Percentiles rank a stretch among this genome's conserved stretches.
phyloP scores from a whole-genome alignment of 345 rosid genomes.

The Tarenaya hassleriana region DNA sequence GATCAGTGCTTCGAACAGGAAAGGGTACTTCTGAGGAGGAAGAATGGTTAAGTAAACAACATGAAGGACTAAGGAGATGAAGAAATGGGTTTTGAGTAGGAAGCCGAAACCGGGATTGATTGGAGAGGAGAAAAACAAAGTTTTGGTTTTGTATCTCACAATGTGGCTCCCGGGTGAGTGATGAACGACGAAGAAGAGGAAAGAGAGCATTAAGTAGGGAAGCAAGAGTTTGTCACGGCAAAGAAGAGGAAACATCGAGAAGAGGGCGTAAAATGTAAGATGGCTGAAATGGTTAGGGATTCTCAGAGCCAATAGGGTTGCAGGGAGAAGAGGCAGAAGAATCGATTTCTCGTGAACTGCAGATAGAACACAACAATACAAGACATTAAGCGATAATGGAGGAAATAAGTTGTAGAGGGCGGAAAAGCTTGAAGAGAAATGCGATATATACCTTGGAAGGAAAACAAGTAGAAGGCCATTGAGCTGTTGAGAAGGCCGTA shows the following conservation, averaged over 20 bases:
- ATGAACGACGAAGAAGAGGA: slow-evolving; percentile 47
- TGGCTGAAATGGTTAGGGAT: slow-evolving; percentile 43
- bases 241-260: slow-evolving; percentile 94
- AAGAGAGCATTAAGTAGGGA: slow-evolving; percentile 49
- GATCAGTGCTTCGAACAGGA: slow-evolving; percentile 63
- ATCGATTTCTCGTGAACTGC: slow-evolving; percentile 98
- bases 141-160: slow-evolving; percentile 22
- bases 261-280: slow-evolving; percentile 57
- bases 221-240: slow-evolving; percentile 64
- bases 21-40: slow-evolving; percentile 62
- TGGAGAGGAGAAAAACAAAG: slow-evolving; percentile 19
- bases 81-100: slow-evolving; percentile 28
- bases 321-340: slow-evolving; percentile 83
- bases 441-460: slow-evolving; percentile 64
- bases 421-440: slow-evolving; percentile 1
- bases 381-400: slow-evolving; percentile 2
- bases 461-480: slow-evolving; percentile 76
- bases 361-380: slow-evolving; percentile 20
- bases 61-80: slow-evolving; percentile 57
- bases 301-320: slow-evolving; percentile 65
- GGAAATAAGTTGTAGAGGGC: not conserved
- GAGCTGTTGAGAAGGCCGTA: slow-evolving; percentile 77
- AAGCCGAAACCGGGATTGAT: slow-evolving; percentile 22
- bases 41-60: slow-evolving; percentile 42
- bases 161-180: slow-evolving; percentile 34